A percentile compares a stretch with the other conserved stretches of the same genome.
These are phyloP conservation scores for Phoenix dactylifera DNA, from an alignment of 176 grass and related monocot species.

Conservation along the genomic window DNA sequence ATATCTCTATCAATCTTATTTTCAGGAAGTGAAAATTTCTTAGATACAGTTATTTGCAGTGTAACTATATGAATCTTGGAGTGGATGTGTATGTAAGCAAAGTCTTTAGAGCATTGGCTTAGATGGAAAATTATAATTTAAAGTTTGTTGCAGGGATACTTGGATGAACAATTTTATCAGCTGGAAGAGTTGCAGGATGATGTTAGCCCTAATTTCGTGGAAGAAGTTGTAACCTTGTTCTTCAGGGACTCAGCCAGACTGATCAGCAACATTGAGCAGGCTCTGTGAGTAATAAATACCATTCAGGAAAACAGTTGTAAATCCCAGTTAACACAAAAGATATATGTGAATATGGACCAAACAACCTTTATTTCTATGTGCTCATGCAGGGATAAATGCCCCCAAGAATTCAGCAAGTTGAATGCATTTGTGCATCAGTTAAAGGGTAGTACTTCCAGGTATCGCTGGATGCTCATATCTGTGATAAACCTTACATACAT, in stretches of 20 bases:
- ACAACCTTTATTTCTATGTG: slow-evolving; percentile 2
- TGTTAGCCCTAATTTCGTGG: slow-evolving; percentile 81
- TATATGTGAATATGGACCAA: slow-evolving; percentile 12
- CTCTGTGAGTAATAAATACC: slow-evolving; percentile 46
- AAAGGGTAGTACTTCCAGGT: slow-evolving; percentile 88
- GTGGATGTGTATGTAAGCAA: neutral
- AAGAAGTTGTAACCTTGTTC: slow-evolving; percentile 89
- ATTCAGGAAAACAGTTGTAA: slow-evolving; percentile 7
- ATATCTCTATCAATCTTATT: too few species aligned
- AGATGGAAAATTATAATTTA: slow-evolving; percentile 10
- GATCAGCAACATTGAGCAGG: slow-evolving; percentile 78
- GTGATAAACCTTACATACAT: too few species aligned
- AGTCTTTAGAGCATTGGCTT: neutral
- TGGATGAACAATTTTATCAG: slow-evolving; percentile 93
- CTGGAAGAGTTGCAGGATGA: slow-evolving; percentile 97
- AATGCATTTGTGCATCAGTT: slow-evolving; percentile 82
- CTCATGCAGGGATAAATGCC: slow-evolving; percentile 61
- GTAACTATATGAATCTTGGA: neutral
- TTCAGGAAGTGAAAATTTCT: too few species aligned
- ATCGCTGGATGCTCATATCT: neutral
- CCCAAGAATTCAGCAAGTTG: slow-evolving; percentile 77
- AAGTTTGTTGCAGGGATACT: slow-evolving; percentile 54
- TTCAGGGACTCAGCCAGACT: slow-evolving; percentile 75
- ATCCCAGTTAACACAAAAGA: slow-evolving; percentile 1
- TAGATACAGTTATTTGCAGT: too few species aligned